Evolutionary conservation across 805 yeast genomes (phyloP).

Genomic region (Lipomyces sp.): DNA sequence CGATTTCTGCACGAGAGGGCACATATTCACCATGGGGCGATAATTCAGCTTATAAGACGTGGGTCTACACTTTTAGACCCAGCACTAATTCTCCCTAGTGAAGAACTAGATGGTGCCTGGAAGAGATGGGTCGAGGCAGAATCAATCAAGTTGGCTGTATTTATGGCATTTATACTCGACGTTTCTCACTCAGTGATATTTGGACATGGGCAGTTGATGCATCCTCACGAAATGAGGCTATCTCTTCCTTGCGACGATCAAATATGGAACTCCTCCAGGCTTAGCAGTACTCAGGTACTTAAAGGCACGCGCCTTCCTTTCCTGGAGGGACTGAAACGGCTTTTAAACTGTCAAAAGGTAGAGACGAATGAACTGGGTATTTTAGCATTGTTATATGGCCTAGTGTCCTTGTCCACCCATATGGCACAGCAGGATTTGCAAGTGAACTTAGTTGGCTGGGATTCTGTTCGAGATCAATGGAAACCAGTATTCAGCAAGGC

Average conservation of each 20-base stretch:
- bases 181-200: conserved; percentile 77
- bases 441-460: conserved; percentile 54
- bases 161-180: conserved; percentile 81
- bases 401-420: conserved; percentile 68
- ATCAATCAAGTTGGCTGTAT: conserved; percentile 74
- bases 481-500: conserved; percentile 70
- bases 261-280: conserved; percentile 54
- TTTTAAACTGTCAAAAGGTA: conserved; percentile 57
- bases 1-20: conserved; percentile 79
- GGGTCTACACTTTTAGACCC: conserved; percentile 15
- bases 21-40: conserved; percentile 84
- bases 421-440: conserved; percentile 75
- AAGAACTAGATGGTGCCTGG: conserved; percentile 49
- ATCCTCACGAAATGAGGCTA: conserved; percentile 65
- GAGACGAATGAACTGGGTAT: conserved; percentile 63
- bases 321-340: conserved; percentile 59
- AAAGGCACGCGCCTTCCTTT: conserved; percentile 49
- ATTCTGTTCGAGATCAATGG: conserved; percentile 58
- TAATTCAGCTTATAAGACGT: conserved; percentile 65
- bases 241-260: conserved; percentile 67
- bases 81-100: conserved; percentile 6
- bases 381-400: conserved; percentile 67
- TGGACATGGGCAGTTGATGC: conserved; percentile 67
- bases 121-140: conserved; percentile 80
- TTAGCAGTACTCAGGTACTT: conserved; percentile 23